phyloP scores from a whole-genome alignment of 2,329 filamentous ascomycete species.

The Cladosporium sp. region DNA sequence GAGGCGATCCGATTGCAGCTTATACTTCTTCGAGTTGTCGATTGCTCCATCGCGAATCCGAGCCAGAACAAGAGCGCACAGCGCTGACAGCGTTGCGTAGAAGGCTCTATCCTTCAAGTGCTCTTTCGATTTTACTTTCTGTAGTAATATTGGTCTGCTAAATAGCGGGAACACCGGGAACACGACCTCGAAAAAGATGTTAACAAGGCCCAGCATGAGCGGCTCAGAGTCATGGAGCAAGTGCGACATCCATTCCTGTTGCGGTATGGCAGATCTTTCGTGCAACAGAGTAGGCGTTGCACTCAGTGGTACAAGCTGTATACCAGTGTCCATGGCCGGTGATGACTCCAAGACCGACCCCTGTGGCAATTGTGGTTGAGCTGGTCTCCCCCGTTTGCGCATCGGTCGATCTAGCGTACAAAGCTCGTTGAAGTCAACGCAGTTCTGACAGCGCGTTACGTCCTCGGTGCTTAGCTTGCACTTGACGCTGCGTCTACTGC shows the following conservation, averaged over 20 bases:
- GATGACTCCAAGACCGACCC: too few species aligned
- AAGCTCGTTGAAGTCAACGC: conserved; percentile 46
- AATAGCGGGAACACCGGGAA: conserved; percentile 57
- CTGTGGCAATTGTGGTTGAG: conserved; percentile 18
- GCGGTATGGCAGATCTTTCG: not conserved
- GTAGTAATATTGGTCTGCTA: conserved; percentile 44
- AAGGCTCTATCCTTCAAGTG: conserved; percentile 6
- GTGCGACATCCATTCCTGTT: not conserved
- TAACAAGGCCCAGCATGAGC: conserved; percentile 46
- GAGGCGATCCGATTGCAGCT: conserved; percentile 33
- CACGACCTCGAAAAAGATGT: conserved; percentile 54
- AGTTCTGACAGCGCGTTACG: conserved; percentile 46
- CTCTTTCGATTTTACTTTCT: not conserved
- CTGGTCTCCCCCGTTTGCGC: conserved; percentile 31
- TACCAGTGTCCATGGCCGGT: not conserved
- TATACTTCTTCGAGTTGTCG: conserved; percentile 36
- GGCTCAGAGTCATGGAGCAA: conserved; percentile 32
- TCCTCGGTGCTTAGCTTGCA: conserved; percentile 27
- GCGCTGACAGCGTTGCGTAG: not conserved
- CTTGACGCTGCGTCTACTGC: conserved; percentile 47
- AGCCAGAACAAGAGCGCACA: conserved; percentile 49
- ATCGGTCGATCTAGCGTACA: conserved; percentile 48
- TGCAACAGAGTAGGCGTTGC: not conserved
- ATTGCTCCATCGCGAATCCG: conserved; percentile 52
- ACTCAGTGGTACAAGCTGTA: not conserved